A percentile compares a stretch with the other conserved stretches of the same genome.
Conservation (phyloP, 23 red algal species). For the Gracilaria gracilis region DNA sequence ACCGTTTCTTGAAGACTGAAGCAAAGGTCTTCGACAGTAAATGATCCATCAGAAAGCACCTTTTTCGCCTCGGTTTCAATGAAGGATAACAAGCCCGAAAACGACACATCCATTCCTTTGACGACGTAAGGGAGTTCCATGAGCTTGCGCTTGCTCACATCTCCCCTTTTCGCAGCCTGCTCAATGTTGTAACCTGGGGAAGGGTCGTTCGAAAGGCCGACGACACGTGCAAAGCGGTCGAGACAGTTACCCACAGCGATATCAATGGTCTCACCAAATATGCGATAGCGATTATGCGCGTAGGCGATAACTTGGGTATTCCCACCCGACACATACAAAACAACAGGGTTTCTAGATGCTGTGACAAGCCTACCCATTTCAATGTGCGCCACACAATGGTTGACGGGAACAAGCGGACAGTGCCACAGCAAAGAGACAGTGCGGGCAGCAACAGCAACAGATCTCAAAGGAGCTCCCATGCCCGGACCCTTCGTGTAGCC, state of each 20-base stretch:
- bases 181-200: slow-evolving; percentile 96
- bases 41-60: slow-evolving; percentile 38
- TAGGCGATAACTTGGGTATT: slow-evolving; percentile 99
- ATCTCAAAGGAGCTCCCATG: slow-evolving; percentile 94
- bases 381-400: slow-evolving; percentile 99
- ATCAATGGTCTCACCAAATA: slow-evolving; percentile 99
- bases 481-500: slow-evolving; percentile 93
- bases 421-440: slow-evolving; percentile 78
- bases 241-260: slow-evolving; percentile 99
- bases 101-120: slow-evolving; percentile 99
- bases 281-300: slow-evolving; percentile 89
- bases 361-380: slow-evolving; percentile 99
- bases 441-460: slow-evolving; percentile 89
- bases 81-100: slow-evolving; percentile 93
- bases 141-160: slow-evolving; percentile 51
- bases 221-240: slow-evolving; percentile 94
- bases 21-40: slow-evolving; percentile 88
- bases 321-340: slow-evolving; percentile 95
- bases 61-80: slow-evolving; percentile 75
- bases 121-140: slow-evolving; percentile 94
- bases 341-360: slow-evolving; percentile 80
- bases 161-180: slow-evolving; percentile 81
- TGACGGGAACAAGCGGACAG: slow-evolving; percentile 88
- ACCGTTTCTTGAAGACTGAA: slow-evolving; percentile 98
- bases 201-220: slow-evolving; percentile 93